Conservation (phyloP, 2,329 filamentous ascomycete genomes). For the Fusarium sp. region DNA sequence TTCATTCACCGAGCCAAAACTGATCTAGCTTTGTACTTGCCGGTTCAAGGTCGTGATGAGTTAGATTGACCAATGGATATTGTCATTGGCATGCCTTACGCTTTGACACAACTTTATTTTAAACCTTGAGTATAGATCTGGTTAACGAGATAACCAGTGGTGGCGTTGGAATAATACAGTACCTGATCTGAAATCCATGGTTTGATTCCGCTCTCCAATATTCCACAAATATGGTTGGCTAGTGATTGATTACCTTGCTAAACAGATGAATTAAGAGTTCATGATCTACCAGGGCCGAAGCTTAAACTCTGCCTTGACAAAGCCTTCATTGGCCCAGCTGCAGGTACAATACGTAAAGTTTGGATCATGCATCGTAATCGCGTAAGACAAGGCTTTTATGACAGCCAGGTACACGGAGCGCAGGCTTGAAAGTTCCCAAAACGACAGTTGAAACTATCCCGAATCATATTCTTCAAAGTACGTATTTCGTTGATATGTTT, state of each 20-base stretch:
- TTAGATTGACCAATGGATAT: background rate
- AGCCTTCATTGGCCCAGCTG: background rate
- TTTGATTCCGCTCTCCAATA: too few species aligned
- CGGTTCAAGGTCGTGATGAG: background rate
- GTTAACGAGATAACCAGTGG: accelerated
- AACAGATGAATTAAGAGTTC: background rate
- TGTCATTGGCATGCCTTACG: background rate
- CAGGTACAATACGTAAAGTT: background rate
- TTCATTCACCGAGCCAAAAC: background rate
- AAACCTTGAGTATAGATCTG: background rate
- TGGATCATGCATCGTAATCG: background rate
- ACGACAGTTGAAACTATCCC: too few species aligned
- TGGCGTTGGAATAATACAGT: background rate
- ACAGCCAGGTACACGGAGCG: background rate
- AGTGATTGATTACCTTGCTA: too few species aligned
- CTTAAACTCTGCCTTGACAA: too few species aligned
- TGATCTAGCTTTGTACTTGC: background rate
- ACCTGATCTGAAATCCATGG: background rate
- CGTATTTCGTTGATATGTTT: background rate
- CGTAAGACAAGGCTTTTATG: background rate
- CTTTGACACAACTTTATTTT: slow-evolving; percentile 1
- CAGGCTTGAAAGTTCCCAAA: background rate
- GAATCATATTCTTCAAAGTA: background rate
- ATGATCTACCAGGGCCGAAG: background rate
- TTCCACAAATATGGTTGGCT: too few species aligned